Evolutionary conservation across 495 filamentous ascomycete species (phyloP).

Genomic region (Aspergillus nidulans): DNA sequence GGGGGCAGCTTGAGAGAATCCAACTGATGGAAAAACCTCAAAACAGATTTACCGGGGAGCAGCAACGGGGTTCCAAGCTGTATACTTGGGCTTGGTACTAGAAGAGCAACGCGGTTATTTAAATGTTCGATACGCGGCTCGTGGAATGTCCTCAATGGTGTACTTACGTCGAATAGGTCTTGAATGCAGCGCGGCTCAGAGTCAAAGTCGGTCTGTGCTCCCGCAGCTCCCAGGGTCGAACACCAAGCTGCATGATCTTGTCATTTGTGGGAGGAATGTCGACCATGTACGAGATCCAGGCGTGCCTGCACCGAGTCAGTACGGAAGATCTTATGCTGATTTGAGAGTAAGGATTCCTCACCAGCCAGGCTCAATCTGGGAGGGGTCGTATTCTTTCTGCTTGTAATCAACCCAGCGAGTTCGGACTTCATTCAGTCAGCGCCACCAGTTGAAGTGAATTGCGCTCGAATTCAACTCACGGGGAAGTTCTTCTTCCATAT

Average conservation of each 20-base stretch:
- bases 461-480: constrained; percentile 48
- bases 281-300: constrained; percentile 91
- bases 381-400: constrained; percentile 80
- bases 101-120: not conserved
- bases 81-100: constrained; percentile 40
- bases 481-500: constrained; percentile 84
- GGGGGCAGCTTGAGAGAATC: not conserved
- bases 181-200: constrained; percentile 70
- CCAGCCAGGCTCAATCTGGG: constrained; percentile 94
- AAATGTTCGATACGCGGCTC: not conserved
- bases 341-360: constrained; percentile 27
- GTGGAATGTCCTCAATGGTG: not conserved
- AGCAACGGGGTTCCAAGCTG: constrained; percentile 43
- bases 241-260: constrained; percentile 58
- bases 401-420: constrained; percentile 99
- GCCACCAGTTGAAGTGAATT: not conserved
- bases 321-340: not conserved
- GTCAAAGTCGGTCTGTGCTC: constrained; percentile 75
- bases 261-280: constrained; percentile 82
- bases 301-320: constrained; percentile 58
- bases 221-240: constrained; percentile 68
- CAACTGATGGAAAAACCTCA: not conserved
- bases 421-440: constrained; percentile 56
- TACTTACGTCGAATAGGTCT: constrained; percentile 89
- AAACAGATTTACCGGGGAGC: constrained; percentile 39